A percentile compares a stretch with the other conserved stretches of the same genome.
Evolutionary conservation across 108 stramenopile genomes (phyloP).

Genomic region (Cyclotella atomus): DNA sequence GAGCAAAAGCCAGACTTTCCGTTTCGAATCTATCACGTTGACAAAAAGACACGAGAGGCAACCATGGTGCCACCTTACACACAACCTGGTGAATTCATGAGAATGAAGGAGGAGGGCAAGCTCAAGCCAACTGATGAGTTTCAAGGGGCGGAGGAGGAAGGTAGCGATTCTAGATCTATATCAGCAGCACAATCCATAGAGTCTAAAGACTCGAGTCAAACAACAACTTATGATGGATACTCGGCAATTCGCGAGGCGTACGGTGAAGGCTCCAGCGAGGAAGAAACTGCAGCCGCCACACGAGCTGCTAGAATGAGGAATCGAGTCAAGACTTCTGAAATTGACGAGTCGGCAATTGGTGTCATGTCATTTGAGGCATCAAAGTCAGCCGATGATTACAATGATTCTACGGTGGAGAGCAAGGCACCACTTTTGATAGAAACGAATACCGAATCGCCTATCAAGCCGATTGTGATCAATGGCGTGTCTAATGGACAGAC

Average conservation of each 20-base stretch:
- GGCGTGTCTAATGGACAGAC: too few relatives aligned
- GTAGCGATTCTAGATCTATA: neutral
- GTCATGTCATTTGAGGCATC: slow-evolving; percentile 23
- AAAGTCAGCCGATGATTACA: too few relatives aligned
- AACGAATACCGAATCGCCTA: too few relatives aligned
- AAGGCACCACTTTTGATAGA: too few relatives aligned
- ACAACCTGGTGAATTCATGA: slow-evolving; percentile 66
- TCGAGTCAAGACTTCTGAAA: slow-evolving; percentile 51
- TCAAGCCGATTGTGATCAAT: too few relatives aligned
- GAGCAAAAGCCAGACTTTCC: slow-evolving; percentile 66
- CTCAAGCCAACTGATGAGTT: neutral
- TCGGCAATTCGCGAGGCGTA: slow-evolving; percentile 68
- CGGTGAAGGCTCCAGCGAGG: slow-evolving; percentile 40
- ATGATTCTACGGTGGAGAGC: too few relatives aligned
- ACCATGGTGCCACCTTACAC: slow-evolving; percentile 82
- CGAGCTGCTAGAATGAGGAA: slow-evolving; percentile 67
- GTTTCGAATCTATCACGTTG: slow-evolving; percentile 76
- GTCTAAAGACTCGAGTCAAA: neutral
- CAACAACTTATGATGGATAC: slow-evolving; percentile 75
- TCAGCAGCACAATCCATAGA: neutral
- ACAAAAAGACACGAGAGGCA: slow-evolving; percentile 59
- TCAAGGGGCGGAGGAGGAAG: neutral
- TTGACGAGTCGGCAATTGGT: slow-evolving; percentile 54
- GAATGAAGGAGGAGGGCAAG: slow-evolving; percentile 25
- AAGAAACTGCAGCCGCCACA: slow-evolving; percentile 70